phyloP scores from a whole-genome alignment of 2,329 filamentous ascomycete genomes.

The Alternaria rosae region DNA sequence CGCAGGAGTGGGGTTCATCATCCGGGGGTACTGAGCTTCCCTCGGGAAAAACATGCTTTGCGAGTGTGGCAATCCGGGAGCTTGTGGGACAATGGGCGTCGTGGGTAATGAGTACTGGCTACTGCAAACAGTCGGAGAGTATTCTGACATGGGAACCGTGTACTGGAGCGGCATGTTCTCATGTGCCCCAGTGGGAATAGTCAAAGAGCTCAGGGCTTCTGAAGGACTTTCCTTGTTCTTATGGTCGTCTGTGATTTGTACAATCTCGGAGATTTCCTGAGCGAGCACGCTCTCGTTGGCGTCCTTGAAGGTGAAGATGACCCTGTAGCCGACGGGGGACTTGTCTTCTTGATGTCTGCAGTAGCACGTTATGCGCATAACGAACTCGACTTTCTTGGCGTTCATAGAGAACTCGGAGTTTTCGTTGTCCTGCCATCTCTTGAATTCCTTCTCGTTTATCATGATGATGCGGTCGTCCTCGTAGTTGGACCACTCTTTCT shows the following conservation, averaged over 20 bases:
- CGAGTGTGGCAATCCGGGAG: constrained; percentile 31
- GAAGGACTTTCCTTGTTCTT: constrained; percentile 65
- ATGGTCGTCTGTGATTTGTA: constrained; percentile 98
- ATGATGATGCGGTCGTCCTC: constrained; percentile 54
- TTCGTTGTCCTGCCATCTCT: constrained; percentile 41
- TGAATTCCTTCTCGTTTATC: constrained; percentile 50
- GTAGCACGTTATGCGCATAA: constrained; percentile 97
- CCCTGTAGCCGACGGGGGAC: constrained; percentile 74
- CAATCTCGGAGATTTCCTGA: constrained; percentile 78
- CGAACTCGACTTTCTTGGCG: constrained; percentile 79
- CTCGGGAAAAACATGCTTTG: constrained; percentile 28
- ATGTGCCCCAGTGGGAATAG: constrained; percentile 21
- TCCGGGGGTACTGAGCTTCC: constrained; percentile 23
- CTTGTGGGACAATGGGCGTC: constrained; percentile 30
- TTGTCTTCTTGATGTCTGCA: constrained; percentile 96
- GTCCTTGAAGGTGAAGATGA: constrained; percentile 95
- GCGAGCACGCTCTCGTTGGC: constrained; percentile 76
- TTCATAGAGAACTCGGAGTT: constrained; percentile 27
- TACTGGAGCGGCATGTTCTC: constrained; percentile 27
- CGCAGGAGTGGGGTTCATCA: constrained; percentile 12
- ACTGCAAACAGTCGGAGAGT: constrained; percentile 30
- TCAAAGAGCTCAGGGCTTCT: constrained; percentile 30
- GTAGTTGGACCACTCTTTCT: constrained; percentile 75
- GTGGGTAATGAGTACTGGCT: constrained; percentile 38
- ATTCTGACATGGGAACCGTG: constrained; percentile 28